Evolutionary conservation across 2,329 filamentous ascomycete species (phyloP), one percentile per base, ranked within the genome.

Genomic region (Aspergillus floridensis): DNA sequence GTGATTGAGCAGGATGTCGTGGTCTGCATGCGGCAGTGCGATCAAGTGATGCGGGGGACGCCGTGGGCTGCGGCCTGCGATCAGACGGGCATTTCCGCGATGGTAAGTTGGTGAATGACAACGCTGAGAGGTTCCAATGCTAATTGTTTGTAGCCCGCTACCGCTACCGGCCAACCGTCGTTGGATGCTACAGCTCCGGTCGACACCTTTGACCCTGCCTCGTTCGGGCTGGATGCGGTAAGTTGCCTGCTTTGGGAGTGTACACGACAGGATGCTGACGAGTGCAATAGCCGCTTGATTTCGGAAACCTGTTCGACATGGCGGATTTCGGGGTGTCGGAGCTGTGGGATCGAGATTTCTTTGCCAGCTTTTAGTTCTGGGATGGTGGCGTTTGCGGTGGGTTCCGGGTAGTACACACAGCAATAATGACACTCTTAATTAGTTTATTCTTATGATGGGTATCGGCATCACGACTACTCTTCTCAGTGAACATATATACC

Each of bases 271-370:
- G 26, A 32, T 55, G 31, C 65, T 69, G 53, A 71, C 53, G 24
- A 56, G 12, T 32, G 12, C 11, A 8, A 3, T 51, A 74, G 71
- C 62, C 72, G 19, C 59, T 72, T 31, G 72, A 73, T 50, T 60
- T 74, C 48, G 69, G 67, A 3, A 70, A 63, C n/a, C 66, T 72
- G 57, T 69, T 73, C 48, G 71, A 73, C 41, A 59, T 64, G 5
- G 55, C 66, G 1, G 70, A 74, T 50, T 63, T 67, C 16, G 65
- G 63, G 6, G 62, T 65, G 10, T 65, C 64, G 4, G 70, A 67
- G 22, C 26, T 70, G 7, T 74, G 71, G 71, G 67, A 72, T 55
- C 62, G 62, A 1, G 63, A 67, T 6, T 63, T 73, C 19, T 65
- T 72, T 12, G 35, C 57, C 11, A 57, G 57, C 21, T 57, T 60